These are phyloP conservation scores for Cystobasidium onofrii DNA, from an alignment of 768 basidiomycete genomes.

Conservation along the genomic window DNA sequence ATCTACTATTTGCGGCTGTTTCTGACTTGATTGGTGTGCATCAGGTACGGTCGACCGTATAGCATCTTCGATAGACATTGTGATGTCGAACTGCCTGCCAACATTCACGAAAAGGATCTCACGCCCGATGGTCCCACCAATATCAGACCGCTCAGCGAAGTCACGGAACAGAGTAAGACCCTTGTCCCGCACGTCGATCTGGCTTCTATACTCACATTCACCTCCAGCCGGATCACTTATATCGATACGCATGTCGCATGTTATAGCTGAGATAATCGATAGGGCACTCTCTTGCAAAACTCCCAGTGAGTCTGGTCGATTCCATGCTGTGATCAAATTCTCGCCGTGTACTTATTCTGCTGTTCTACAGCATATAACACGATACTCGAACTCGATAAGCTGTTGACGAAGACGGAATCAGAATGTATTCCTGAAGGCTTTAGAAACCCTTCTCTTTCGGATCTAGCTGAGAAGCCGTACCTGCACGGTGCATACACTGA, in stretches of 20 bases:
- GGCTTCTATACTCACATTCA: neutral
- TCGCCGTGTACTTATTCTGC: too few relatives aligned
- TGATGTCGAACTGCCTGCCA: slow-evolving; percentile 31
- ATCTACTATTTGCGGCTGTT: neutral
- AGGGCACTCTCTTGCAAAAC: slow-evolving; percentile 15
- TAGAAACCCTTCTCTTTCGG: slow-evolving; percentile 3
- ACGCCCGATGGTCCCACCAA: slow-evolving; percentile 26
- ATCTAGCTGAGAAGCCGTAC: slow-evolving; percentile 22
- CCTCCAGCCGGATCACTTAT: neutral
- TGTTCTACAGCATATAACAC: slow-evolving; percentile 5
- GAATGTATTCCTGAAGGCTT: slow-evolving; percentile 20
- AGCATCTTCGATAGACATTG: slow-evolving; percentile 26
- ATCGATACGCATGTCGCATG: neutral
- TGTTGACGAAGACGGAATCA: slow-evolving; percentile 8
- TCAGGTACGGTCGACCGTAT: slow-evolving; percentile 29
- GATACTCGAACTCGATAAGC: slow-evolving; percentile 24
- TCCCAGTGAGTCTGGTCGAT: slow-evolving; percentile 2
- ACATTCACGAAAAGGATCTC: slow-evolving; percentile 29
- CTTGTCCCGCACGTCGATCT: too few relatives aligned
- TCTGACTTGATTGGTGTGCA: neutral
- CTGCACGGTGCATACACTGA: neutral
- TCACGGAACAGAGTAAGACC: slow-evolving; percentile 24
- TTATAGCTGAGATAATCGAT: slow-evolving; percentile 28
- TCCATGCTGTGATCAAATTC: too few relatives aligned
- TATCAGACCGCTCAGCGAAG: neutral